Percentiles rank a stretch among this genome's conserved stretches.
These are phyloP conservation scores for Cucurbita moschata DNA, from an alignment of 306 rosid species.

Conservation along the genomic window DNA sequence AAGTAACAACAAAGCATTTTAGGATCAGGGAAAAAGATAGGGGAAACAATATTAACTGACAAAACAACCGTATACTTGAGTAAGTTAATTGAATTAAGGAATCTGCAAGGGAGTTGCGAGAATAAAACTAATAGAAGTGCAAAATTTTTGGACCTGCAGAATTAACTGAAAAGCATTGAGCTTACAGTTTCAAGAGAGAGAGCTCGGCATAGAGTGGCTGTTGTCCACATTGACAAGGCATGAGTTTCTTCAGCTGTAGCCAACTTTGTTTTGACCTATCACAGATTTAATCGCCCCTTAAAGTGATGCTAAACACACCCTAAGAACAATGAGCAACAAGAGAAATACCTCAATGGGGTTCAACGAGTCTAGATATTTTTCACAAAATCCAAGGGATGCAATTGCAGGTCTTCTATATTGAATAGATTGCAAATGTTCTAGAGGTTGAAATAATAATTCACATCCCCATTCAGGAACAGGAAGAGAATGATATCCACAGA, in stretches of 20 bases:
- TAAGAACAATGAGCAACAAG: neutral
- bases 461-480: slow-evolving; percentile 60
- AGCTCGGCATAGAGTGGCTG: slow-evolving; percentile 69
- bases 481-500: slow-evolving; percentile 66
- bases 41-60: neutral
- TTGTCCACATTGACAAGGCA: slow-evolving; percentile 83
- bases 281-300: neutral
- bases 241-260: slow-evolving; percentile 81
- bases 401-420: slow-evolving; percentile 53
- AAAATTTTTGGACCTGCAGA: neutral
- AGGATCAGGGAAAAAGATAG: neutral
- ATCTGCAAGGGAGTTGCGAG: neutral
- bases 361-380: slow-evolving; percentile 23
- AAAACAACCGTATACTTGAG: neutral
- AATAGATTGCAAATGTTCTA: slow-evolving; percentile 77
- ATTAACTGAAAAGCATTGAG: slow-evolving; percentile 9
- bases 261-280: slow-evolving; percentile 43
- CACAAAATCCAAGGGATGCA: slow-evolving; percentile 43
- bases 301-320: neutral
- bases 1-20: neutral
- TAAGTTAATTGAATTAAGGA: neutral
- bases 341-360: slow-evolving; percentile 47
- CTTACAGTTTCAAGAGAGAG: slow-evolving; percentile 82
- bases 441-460: slow-evolving; percentile 64
- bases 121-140: neutral